Evolutionary conservation across 305 asterid genomes (phyloP), one percentile per base, ranked within the genome.

Genomic region (Fraxinus latifolia): DNA sequence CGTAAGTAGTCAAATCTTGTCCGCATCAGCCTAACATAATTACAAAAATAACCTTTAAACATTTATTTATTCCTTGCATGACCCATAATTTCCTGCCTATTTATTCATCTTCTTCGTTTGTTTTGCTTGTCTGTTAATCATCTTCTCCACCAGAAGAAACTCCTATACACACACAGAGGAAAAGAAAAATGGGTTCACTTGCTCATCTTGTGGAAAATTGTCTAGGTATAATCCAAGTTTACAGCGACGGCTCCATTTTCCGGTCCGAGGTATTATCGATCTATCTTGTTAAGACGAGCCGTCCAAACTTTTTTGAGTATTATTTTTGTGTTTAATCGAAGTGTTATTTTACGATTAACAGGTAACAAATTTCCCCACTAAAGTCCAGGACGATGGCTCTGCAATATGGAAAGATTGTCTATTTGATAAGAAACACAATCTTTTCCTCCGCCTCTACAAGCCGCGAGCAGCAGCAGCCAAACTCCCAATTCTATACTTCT

Each of bases 391-490:
- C 85, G 92, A 89, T 85, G 92, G 91, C 82, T 74, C 90, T 76
- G 85, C 88, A 79, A 76, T 84, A 27, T 94, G 97, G 97, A 91
- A 90, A 83, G 97, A 92, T 15, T 77, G 73, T 42, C 17, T 83
- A 9, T 92, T 50, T 83, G 94, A 92, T 17, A 15, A 55, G 2
- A 62, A 79, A 15, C 82, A 88, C 82, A 29, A 78, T 68, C 96
- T 91, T 72, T 77, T 82, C 83, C 95, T 92, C 87, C 97, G 97
- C 65, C 91, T 92, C 78, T 91, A 92, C 82, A 89, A 83, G 32
- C 96, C 96, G 11, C 73, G 73, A 15, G 5, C 87, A 23, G 7
- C 85, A 68, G 32, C 86, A 79, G 77, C 62, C 33, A 82, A 81
- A 23, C 90, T 91, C 77, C 93, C 96, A 37, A 73, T 93, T 8